Percentiles rank a stretch among this genome's conserved stretches.
These are phyloP conservation scores for Moringa oleifera DNA, from an alignment of 345 rosid genomes.

Conservation along the genomic window DNA sequence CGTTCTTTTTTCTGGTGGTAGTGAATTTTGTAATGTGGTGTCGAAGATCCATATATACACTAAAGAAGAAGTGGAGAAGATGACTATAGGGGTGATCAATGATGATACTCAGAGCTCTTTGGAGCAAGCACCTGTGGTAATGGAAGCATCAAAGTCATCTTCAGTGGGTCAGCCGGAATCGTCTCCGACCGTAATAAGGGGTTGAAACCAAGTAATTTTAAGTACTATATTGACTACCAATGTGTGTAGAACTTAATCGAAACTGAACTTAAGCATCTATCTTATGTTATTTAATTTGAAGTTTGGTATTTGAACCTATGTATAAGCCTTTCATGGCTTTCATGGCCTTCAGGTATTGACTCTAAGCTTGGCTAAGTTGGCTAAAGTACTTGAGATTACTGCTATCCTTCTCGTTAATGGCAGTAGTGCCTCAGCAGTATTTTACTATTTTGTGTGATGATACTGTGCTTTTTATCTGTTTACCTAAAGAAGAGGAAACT, in stretches of 20 bases:
- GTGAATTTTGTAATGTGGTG: conserved; percentile 84
- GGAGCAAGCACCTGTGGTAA: conserved; percentile 60
- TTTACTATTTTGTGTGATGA: too few relatives aligned
- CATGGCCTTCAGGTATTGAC: not conserved
- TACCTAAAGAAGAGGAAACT: too few relatives aligned
- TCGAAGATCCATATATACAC: conserved; percentile 80
- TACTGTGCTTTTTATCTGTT: too few relatives aligned
- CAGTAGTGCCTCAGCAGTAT: too few relatives aligned
- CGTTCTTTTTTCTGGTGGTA: conserved; percentile 17
- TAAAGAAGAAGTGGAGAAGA: conserved; percentile 85
- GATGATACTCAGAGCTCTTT: conserved; percentile 91
- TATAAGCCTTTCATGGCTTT: not conserved
- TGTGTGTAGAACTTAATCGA: not conserved
- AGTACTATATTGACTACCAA: not conserved
- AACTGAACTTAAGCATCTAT: not conserved
- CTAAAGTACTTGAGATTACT: too few relatives aligned
- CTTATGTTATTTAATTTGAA: not conserved
- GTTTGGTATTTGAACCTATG: not conserved
- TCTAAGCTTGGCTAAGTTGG: not conserved
- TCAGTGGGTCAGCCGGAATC: conserved; percentile 84
- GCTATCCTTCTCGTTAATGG: too few relatives aligned
- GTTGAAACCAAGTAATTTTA: conserved; percentile 15
- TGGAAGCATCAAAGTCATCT: conserved; percentile 87
- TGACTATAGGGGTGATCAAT: conserved; percentile 41
- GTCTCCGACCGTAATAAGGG: conserved; percentile 49